A percentile compares a stretch with the other conserved stretches of the same genome.
Evolutionary conservation across 129 eudicot species (phyloP).

Genomic region (Flaveria ramosissima): DNA sequence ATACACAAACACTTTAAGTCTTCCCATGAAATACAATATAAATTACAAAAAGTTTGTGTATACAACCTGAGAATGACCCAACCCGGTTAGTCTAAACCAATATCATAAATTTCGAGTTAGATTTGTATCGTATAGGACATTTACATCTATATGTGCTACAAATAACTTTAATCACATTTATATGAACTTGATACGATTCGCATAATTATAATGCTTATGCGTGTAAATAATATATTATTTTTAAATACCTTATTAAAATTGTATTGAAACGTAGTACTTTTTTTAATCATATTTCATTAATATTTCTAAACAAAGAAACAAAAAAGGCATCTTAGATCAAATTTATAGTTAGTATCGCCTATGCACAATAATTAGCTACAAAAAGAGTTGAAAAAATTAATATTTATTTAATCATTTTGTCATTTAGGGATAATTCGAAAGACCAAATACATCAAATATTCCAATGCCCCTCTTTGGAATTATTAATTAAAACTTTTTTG

Average conservation of each 20-base stretch:
- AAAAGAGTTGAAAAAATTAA: background rate
- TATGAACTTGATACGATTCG: background rate
- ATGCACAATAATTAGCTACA: conserved; percentile 18
- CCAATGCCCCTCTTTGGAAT: conserved; percentile 24
- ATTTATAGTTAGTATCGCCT: conserved; percentile 33
- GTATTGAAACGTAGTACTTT: background rate
- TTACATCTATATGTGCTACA: background rate
- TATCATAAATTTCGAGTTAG: background rate
- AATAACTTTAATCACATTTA: background rate
- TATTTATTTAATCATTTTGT: conserved; percentile 23
- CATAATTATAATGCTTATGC: background rate
- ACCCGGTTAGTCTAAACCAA: background rate
- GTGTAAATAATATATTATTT: background rate
- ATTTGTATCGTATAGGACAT: background rate
- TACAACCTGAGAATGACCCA: background rate
- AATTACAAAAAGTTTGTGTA: no score
- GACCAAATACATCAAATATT: conserved; percentile 28
- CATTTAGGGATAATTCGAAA: conserved; percentile 22
- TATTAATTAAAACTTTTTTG: background rate
- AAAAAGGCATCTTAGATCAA: background rate
- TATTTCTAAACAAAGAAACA: background rate
- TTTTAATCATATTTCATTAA: background rate
- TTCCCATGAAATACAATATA: background rate
- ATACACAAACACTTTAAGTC: background rate
- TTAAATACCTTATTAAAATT: background rate